phyloP scores from a whole-genome alignment of 257 asterid species.

The Plantago major region DNA sequence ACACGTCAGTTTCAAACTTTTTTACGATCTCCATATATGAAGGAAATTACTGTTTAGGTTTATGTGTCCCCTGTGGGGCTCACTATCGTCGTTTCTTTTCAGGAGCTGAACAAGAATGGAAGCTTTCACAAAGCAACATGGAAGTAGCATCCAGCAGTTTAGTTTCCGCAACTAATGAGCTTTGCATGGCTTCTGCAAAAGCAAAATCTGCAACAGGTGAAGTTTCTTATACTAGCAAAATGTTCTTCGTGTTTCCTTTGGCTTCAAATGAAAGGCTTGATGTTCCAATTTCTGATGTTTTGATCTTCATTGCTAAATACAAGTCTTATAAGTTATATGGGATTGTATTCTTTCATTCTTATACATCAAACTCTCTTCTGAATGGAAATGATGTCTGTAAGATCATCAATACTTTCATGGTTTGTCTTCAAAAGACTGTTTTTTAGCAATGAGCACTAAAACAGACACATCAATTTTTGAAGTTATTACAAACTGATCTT shows the following conservation, averaged over 20 bases:
- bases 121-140: constrained; percentile 79
- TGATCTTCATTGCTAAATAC: constrained; percentile 4
- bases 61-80: constrained; percentile 20
- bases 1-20: constrained; percentile 52
- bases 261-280: constrained; percentile 11
- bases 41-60: constrained; percentile 15
- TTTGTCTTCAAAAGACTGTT: neutral
- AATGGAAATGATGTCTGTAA: neutral
- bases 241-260: neutral
- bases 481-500: neutral
- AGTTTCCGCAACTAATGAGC: constrained; percentile 81
- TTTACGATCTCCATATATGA: constrained; percentile 17
- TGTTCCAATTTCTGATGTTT: constrained; percentile 17
- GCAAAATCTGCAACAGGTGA: constrained; percentile 90
- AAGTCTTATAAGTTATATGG: neutral
- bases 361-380: too few relatives aligned
- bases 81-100: constrained; percentile 27
- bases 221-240: constrained; percentile 15
- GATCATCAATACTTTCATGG: neutral
- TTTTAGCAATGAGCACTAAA: constrained; percentile 6
- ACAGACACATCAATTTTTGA: neutral
- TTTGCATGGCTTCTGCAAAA: constrained; percentile 62
- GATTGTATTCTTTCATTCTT: neutral
- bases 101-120: constrained; percentile 99
- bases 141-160: constrained; percentile 88